Evolutionary conservation across 192 early-diverging fungal genomes (phyloP).

Genomic region (Linnemannia zychae): DNA sequence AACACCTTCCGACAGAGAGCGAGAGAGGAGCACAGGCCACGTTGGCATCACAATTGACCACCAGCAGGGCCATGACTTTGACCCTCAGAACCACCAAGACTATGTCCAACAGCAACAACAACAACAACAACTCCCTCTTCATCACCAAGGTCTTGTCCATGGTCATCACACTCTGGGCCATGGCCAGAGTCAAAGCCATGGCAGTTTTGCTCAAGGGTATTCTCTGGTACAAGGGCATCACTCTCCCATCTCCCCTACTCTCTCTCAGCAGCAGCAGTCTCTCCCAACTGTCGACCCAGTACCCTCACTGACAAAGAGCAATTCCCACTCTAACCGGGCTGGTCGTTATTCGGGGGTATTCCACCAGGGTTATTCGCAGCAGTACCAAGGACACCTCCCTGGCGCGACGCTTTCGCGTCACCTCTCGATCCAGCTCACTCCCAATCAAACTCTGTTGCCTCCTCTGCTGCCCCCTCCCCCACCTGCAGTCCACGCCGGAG

Average conservation of each 20-base stretch:
- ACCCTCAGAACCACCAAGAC: conserved; percentile 18
- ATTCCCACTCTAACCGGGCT: conserved; percentile 15
- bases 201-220: background rate
- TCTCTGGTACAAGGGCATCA: background rate
- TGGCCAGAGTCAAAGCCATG: background rate
- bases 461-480: conserved; percentile 46
- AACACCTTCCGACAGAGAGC: background rate
- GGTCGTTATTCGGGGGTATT: conserved; percentile 34
- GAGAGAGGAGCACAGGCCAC: conserved; percentile 32
- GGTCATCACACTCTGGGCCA: background rate
- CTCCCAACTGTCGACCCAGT: background rate
- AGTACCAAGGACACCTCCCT: conserved; percentile 41
- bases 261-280: background rate
- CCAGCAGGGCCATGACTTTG: conserved; percentile 18
- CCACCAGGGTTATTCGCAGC: conserved; percentile 50
- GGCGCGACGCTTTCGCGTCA: conserved; percentile 46
- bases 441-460: conserved; percentile 31
- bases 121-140: background rate
- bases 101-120: background rate
- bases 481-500: conserved; percentile 27
- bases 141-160: conserved; percentile 12
- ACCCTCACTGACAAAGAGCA: conserved; percentile 10
- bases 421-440: conserved; percentile 50
- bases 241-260: conserved; percentile 2
- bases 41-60: conserved; percentile 52